These are phyloP conservation scores for Diospyros lotus DNA, from an alignment of 148 eudicot genomes.

Conservation along the genomic window DNA sequence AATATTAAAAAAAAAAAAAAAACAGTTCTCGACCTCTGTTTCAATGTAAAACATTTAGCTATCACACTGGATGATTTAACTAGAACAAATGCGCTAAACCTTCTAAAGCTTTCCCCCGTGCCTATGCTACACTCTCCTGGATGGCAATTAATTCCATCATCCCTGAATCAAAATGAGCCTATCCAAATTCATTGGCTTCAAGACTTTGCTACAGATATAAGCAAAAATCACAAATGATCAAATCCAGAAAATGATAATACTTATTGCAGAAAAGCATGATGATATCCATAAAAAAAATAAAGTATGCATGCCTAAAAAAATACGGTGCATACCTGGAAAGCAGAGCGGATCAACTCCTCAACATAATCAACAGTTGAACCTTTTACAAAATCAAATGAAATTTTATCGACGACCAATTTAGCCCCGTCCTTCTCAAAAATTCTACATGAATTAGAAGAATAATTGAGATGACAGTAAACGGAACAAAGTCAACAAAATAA, in stretches of 20 bases:
- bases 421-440: slow-evolving; percentile 87
- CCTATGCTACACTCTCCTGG: neutral
- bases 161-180: neutral
- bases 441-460: slow-evolving; percentile 31
- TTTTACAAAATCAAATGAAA: slow-evolving; percentile 91
- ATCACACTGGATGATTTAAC: too few species aligned
- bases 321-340: slow-evolving; percentile 65
- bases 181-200: neutral
- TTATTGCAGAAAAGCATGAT: neutral
- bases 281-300: neutral
- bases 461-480: neutral
- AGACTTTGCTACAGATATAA: neutral
- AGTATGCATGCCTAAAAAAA: slow-evolving; percentile 4
- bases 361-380: slow-evolving; percentile 96
- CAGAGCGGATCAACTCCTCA: slow-evolving; percentile 96
- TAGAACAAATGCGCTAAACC: too few species aligned
- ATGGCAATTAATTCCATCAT: neutral
- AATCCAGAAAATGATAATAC: neutral
- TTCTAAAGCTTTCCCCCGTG: neutral
- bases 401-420: slow-evolving; percentile 82
- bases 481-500: neutral
- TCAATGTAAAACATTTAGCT: too few species aligned
- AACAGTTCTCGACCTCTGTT: too few species aligned
- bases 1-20: too few species aligned
- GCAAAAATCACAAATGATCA: neutral